Evolutionary conservation across 371 early-diverging fungal species (phyloP).

Genomic region (Syncephalastrum racemosum): DNA sequence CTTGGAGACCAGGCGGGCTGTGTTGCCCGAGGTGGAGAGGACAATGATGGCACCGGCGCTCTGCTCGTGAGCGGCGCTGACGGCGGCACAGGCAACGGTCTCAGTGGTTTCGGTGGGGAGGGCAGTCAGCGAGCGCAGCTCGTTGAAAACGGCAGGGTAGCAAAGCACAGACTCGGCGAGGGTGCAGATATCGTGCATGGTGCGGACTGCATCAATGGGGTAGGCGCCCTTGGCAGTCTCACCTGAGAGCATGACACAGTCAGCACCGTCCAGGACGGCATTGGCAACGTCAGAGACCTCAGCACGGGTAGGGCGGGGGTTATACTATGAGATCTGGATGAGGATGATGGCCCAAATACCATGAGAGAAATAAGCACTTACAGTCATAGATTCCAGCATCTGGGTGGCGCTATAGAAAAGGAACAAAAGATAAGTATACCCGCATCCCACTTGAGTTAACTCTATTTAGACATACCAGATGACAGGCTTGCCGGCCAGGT

Average conservation of each 20-base stretch:
- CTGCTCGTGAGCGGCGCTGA: slow-evolving; percentile 84
- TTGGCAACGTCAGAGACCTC: slow-evolving; percentile 99
- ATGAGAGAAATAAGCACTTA: slow-evolving; percentile 17
- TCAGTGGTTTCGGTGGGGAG: slow-evolving; percentile 85
- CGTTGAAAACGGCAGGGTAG: slow-evolving; percentile 80
- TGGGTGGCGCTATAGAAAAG: slow-evolving; percentile 85
- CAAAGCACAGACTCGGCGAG: slow-evolving; percentile 78
- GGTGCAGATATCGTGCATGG: slow-evolving; percentile 76
- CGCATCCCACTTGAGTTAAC: too few relatives aligned
- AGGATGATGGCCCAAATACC: too few relatives aligned
- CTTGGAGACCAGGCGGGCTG: slow-evolving; percentile 93
- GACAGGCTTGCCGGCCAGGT: slow-evolving; percentile 93
- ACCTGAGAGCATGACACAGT: slow-evolving; percentile 98
- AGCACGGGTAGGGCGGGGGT: slow-evolving; percentile 97
- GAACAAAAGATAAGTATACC: background rate
- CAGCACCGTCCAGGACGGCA: slow-evolving; percentile 96
- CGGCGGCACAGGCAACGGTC: slow-evolving; percentile 94
- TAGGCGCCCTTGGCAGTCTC: slow-evolving; percentile 96
- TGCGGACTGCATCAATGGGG: slow-evolving; percentile 73
- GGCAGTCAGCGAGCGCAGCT: slow-evolving; percentile 74
- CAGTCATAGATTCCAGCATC: slow-evolving; percentile 99
- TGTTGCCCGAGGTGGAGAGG: slow-evolving; percentile 72
- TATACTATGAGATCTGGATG: slow-evolving; percentile 36
- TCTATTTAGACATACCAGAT: slow-evolving; percentile 60
- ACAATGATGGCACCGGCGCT: slow-evolving; percentile 88